Evolutionary conservation across 495 filamentous ascomycete species (phyloP), one percentile per base, ranked within the genome.

Genomic region (Penicillium manginii): DNA sequence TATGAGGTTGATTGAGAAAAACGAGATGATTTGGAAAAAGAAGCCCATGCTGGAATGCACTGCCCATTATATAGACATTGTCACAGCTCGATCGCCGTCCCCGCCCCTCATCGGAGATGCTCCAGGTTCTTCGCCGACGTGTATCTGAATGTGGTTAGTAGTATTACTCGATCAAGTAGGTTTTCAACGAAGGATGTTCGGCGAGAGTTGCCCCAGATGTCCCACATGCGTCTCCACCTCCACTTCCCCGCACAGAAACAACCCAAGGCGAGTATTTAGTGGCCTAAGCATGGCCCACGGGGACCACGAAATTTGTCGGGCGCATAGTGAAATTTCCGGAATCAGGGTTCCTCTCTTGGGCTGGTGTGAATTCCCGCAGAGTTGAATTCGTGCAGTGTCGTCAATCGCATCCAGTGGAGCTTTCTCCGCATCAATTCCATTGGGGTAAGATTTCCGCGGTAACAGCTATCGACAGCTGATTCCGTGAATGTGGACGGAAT

Each of bases 241-340:
- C 58, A 56, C 61, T 57, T 56, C 61, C 51, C 61, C 61, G 40
- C 60, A 50, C 15, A 49, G 7, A 43, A 10, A 43, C 2, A 19
- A 4, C 8, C 10, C 17, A 4, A 18, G 17, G 40, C 40, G 17
- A 43, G 1, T 43, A 43, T 43, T 43, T 43, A 43, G 40, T 43
- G 40, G 40, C 10, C 40, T 43, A 2, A 19, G 40, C 5, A 43
- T 18, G 15, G n/a, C 2, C 17, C 8, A 14, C 15, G 2, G 14
- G 40, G 40, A 43, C 17, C 40, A 43, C 8, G 15, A 19, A 19
- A 5, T 18, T 43, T 12, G 10, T 43, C 40, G 8, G 40, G 17
- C 17, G 17, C 40, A 18, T 9, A 19, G 18, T 43, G n/a, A 43
- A 19, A 18, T n/a, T 43, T 43, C 40, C 40, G 40, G 17, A 17